Evolutionary conservation across 805 yeast species (phyloP).

Genomic region (Yamadazyma sp.): DNA sequence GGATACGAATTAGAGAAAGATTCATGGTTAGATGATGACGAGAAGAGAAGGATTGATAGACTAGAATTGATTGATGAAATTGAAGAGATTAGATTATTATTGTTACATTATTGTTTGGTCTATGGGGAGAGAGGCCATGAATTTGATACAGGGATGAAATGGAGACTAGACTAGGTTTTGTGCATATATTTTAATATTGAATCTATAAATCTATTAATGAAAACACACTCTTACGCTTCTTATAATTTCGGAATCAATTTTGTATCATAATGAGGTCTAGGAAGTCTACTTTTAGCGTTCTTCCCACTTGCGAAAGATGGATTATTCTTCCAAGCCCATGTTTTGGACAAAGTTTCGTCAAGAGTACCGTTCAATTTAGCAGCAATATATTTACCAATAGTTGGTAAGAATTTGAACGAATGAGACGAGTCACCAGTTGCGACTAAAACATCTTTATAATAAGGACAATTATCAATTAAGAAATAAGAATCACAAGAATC

Average conservation of each 20-base stretch:
- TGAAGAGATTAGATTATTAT: constrained; percentile 63
- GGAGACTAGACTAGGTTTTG: not conserved
- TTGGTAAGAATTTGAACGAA: constrained; percentile 45
- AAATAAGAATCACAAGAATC: constrained; percentile 42
- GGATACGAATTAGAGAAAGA: constrained; percentile 25
- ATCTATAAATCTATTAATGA: constrained; percentile 1
- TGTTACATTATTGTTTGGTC: constrained; percentile 56
- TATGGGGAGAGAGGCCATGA: constrained; percentile 21
- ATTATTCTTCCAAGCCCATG: constrained; percentile 14
- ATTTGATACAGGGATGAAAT: not conserved
- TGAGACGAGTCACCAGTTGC: constrained; percentile 51
- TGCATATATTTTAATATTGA: not conserved
- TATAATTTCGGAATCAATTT: constrained; percentile 3
- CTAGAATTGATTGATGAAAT: constrained; percentile 73
- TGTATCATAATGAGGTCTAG: constrained; percentile 12
- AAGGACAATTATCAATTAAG: constrained; percentile 38
- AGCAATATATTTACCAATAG: constrained; percentile 41
- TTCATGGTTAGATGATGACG: constrained; percentile 43
- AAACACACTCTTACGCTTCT: too few species aligned
- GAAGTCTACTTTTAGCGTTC: constrained; percentile 12
- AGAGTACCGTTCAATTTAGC: constrained; percentile 28
- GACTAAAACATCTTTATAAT: constrained; percentile 26
- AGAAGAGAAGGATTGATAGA: constrained; percentile 41
- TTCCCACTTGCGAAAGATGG: constrained; percentile 13
- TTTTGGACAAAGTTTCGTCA: constrained; percentile 18